Percentiles rank a stretch among this genome's conserved stretches.
phyloP scores from a whole-genome alignment of 371 early-diverging fungal species.

The Mucor piriformis region DNA sequence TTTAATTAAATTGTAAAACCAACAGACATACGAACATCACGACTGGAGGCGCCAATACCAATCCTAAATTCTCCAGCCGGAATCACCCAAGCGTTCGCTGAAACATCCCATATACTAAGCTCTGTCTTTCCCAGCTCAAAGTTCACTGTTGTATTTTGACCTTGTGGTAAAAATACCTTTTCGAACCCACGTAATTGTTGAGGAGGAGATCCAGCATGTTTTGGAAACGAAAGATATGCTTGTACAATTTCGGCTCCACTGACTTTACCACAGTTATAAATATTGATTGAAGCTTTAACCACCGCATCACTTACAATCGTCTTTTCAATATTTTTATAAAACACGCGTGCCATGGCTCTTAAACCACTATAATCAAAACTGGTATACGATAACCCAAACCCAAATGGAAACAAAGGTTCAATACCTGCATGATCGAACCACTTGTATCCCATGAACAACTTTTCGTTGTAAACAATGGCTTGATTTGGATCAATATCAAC shows the following conservation, averaged over 20 bases:
- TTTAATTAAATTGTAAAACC: slow-evolving; percentile 24
- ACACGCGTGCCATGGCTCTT: neutral
- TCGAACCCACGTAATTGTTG: slow-evolving; percentile 58
- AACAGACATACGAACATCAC: slow-evolving; percentile 45
- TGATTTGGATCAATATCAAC: neutral
- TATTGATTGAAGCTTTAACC: neutral
- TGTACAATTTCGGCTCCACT: slow-evolving; percentile 61
- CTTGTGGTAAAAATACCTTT: slow-evolving; percentile 40
- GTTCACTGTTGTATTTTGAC: slow-evolving; percentile 25
- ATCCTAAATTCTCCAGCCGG: slow-evolving; percentile 51
- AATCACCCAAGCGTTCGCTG: slow-evolving; percentile 38
- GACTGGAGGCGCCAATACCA: slow-evolving; percentile 52
- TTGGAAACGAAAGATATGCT: slow-evolving; percentile 55
- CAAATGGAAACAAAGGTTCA: slow-evolving; percentile 56
- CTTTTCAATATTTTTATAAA: no score
- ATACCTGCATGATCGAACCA: slow-evolving; percentile 49
- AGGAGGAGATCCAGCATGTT: slow-evolving; percentile 43
- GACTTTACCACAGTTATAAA: slow-evolving; percentile 51
- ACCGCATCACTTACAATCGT: slow-evolving; percentile 15
- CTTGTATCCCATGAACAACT: slow-evolving; percentile 56
- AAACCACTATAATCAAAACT: slow-evolving; percentile 46
- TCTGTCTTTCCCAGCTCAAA: slow-evolving; percentile 43
- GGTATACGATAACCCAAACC: slow-evolving; percentile 65
- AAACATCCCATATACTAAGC: slow-evolving; percentile 49
- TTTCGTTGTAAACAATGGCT: slow-evolving; percentile 50